Conservation (phyloP, 257 asterid genomes). For the Plectranthus barbatus region DNA sequence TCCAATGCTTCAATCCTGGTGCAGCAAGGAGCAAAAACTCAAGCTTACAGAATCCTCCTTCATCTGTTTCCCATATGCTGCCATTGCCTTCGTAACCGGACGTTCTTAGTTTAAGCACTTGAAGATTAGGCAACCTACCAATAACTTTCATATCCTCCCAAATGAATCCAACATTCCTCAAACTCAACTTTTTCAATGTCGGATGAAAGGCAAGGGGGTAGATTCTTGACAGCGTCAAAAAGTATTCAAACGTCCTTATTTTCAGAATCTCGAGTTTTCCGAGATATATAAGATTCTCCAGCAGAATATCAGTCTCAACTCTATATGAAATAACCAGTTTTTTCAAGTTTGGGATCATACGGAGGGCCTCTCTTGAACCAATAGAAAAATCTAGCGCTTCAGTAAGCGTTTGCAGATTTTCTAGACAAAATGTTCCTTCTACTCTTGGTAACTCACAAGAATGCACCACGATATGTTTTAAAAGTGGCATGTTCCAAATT, state of each 20-base stretch:
- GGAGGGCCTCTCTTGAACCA: not conserved
- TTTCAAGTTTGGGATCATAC: not conserved
- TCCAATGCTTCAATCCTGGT: not conserved
- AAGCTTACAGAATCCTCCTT: not conserved
- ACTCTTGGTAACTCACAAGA: not conserved
- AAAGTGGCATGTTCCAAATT: not conserved
- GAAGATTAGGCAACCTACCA: not conserved
- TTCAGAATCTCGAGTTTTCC: too few relatives aligned
- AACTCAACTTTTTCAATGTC: not conserved
- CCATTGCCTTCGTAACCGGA: not conserved
- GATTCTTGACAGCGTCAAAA: too few relatives aligned
- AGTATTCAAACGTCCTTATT: too few relatives aligned
- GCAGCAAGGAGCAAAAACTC: not conserved
- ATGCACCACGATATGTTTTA: not conserved
- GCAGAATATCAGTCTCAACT: too few relatives aligned
- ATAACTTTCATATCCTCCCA: not conserved
- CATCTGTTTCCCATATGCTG: not conserved
- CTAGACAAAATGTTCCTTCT: not conserved
- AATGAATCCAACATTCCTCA: not conserved
- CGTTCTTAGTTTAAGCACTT: not conserved
- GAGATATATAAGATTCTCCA: too few relatives aligned
- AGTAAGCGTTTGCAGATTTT: not conserved
- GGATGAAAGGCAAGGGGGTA: not conserved
- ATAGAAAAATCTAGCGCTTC: not conserved
- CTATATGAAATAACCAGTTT: not conserved